A percentile compares a stretch with the other conserved stretches of the same genome.
These are phyloP conservation scores for Catunica adiposa DNA, from an alignment of 2,329 filamentous ascomycete species.

Conservation along the genomic window DNA sequence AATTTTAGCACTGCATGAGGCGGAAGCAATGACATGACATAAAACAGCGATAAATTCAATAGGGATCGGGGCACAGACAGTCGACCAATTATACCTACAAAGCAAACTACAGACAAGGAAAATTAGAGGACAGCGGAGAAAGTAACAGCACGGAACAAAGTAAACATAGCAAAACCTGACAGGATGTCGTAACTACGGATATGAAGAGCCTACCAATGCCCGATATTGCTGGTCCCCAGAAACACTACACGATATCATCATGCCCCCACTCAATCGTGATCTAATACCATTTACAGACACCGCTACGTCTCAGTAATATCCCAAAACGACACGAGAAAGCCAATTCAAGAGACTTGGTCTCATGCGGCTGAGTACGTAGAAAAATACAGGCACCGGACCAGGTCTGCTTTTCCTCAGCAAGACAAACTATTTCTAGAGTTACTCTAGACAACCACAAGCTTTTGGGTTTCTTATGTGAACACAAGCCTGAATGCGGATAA, in stretches of 20 bases:
- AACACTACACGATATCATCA: neutral
- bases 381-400: no score
- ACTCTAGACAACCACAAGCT: neutral
- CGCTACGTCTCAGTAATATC: no score
- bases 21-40: slow-evolving; percentile 5
- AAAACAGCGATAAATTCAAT: slow-evolving; percentile 7
- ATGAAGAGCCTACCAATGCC: neutral
- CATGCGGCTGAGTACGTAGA: no score
- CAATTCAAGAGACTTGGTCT: no score
- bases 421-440: no score
- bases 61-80: neutral
- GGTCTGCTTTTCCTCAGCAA: no score
- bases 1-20: neutral
- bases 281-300: no score
- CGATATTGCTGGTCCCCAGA: neutral
- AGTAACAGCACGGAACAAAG: neutral
- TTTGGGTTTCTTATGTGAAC: neutral
- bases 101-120: neutral
- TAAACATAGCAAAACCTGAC: neutral
- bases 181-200: neutral
- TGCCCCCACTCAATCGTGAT: neutral
- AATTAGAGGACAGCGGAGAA: neutral
- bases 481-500: neutral
- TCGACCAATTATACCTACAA: neutral
- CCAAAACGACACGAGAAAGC: no score